These are phyloP conservation scores for Apium graveolens DNA, from an alignment of 129 eudicot species.

Conservation along the genomic window DNA sequence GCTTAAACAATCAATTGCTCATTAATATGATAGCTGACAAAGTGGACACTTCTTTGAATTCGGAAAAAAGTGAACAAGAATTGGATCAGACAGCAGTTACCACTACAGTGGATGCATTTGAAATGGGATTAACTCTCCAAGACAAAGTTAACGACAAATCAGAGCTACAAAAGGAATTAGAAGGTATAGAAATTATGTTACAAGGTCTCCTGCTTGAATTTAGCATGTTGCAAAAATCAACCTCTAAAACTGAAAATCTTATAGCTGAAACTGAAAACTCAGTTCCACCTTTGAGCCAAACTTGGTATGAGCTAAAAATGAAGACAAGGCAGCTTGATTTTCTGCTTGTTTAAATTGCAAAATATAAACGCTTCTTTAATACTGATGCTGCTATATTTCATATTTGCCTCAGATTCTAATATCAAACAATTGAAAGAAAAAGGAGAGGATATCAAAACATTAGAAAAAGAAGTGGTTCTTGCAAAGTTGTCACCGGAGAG, in stretches of 20 bases:
- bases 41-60: slow-evolving; percentile 1
- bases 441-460: slow-evolving; percentile 41
- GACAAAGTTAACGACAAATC: slow-evolving; percentile 22
- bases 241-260: slow-evolving; percentile 48
- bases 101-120: slow-evolving; percentile 26
- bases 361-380: slow-evolving; percentile 43
- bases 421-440: slow-evolving; percentile 52
- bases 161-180: slow-evolving; percentile 52
- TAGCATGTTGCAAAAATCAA: slow-evolving; percentile 74
- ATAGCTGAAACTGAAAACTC: slow-evolving; percentile 58
- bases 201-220: slow-evolving; percentile 62
- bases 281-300: slow-evolving; percentile 37
- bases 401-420: slow-evolving; percentile 44
- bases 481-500: slow-evolving; percentile 37
- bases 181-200: slow-evolving; percentile 40
- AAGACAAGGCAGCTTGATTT: slow-evolving; percentile 45
- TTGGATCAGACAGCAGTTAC: slow-evolving; percentile 16
- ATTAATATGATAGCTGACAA: slow-evolving; percentile 4
- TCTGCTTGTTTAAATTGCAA: slow-evolving; percentile 24
- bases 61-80: slow-evolving; percentile 17
- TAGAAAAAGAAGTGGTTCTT: slow-evolving; percentile 51
- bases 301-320: slow-evolving; percentile 40
- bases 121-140: slow-evolving; percentile 15
- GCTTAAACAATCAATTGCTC: slow-evolving; percentile 14
- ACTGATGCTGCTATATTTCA: slow-evolving; percentile 43